These are phyloP conservation scores for Proliferodiscus dingleyae DNA, from an alignment of 2,329 filamentous ascomycete species.

Conservation along the genomic window DNA sequence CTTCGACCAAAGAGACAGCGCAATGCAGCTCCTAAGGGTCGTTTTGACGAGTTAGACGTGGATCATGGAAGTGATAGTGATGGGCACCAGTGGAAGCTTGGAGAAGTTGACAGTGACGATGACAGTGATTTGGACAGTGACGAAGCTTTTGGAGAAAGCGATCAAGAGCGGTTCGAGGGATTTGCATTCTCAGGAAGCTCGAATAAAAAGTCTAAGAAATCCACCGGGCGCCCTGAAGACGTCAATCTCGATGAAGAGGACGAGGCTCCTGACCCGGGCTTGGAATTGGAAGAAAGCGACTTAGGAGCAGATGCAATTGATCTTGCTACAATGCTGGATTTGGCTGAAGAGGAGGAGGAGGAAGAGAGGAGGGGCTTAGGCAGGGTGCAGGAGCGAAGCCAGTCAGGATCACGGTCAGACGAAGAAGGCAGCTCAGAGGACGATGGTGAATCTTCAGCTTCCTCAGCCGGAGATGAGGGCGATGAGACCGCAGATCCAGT, in stretches of 20 bases:
- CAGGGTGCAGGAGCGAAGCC: slow-evolving; percentile 37
- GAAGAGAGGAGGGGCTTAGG: slow-evolving; percentile 45
- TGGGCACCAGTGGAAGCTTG: slow-evolving; percentile 64
- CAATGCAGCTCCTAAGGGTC: slow-evolving; percentile 25
- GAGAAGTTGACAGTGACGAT: slow-evolving; percentile 59
- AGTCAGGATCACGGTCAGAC: slow-evolving; percentile 41
- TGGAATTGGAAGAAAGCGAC: slow-evolving; percentile 65
- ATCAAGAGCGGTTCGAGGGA: slow-evolving; percentile 65
- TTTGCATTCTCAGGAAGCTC: slow-evolving; percentile 59
- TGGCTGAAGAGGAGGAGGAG: slow-evolving; percentile 54
- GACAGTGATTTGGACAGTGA: slow-evolving; percentile 68
- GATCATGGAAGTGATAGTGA: slow-evolving; percentile 64
- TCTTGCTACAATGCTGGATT: slow-evolving; percentile 31
- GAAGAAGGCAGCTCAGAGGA: slow-evolving; percentile 43
- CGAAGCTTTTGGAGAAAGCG: slow-evolving; percentile 66
- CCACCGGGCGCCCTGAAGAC: slow-evolving; percentile 39
- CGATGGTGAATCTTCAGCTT: slow-evolving; percentile 50
- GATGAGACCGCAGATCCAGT: slow-evolving; percentile 37
- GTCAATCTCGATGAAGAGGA: slow-evolving; percentile 48
- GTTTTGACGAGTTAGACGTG: slow-evolving; percentile 40
- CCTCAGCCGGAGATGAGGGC: slow-evolving; percentile 40
- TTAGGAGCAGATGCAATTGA: slow-evolving; percentile 43
- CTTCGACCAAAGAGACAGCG: slow-evolving; percentile 33
- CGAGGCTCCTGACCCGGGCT: slow-evolving; percentile 33
- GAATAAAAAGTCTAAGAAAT: slow-evolving; percentile 45